Base-by-base conservation (phyloP, 2,329 filamentous ascomycete genomes). In the Ascosphaera aggregata region DNA sequence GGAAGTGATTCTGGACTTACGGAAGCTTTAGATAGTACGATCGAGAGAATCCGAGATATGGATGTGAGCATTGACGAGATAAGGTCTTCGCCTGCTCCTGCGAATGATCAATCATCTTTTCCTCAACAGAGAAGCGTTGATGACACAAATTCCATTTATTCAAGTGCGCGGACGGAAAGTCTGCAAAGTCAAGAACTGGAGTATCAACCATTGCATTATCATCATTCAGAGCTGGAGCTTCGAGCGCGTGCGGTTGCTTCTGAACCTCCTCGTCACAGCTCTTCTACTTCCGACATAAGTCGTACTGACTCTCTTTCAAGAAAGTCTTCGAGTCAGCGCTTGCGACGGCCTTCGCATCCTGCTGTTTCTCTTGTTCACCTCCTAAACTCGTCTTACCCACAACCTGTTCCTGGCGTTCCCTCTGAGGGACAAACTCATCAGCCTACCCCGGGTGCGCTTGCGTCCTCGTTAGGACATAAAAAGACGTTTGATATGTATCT, bases 401-500 rank as follows among this genome's bases (percentile, higher is more conserved):
- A 91, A 55, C 80, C 80, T 41, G 72, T 5, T 11, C 11, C 22
- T 7, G 22, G 22, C 11, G 22, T n/a, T n/a, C n/a, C 22, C 5
- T 5, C 5, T 27, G 22, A 11, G 5, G 22, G 11, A 11, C 22
- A 27, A 11, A 27, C 11, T 27, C 22, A 27, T 5, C 5, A 11
- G 11, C 22, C 22, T 27, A 27, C 22, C 5, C 22, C 22, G 7
- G 22, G 22, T 5, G 22, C 22, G 22, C 5, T 27, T 5, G 86
- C 86, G 2, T 93, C 85, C 16, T 66, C 98, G 9, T 69, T 98
- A 20, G 85, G 82, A 51, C 77, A 81, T 24, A 80, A 86, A 52
- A 85, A 95, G 60, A 98, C 89, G 1, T 69, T 98, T 37, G 85
- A 95, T 40, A 94, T 95, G 86, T 98, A 98, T 56, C 72, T 86